A percentile compares a stretch with the other conserved stretches of the same genome.
Conservation (phyloP, 306 rosid species). For the Fragaria iinumae region DNA sequence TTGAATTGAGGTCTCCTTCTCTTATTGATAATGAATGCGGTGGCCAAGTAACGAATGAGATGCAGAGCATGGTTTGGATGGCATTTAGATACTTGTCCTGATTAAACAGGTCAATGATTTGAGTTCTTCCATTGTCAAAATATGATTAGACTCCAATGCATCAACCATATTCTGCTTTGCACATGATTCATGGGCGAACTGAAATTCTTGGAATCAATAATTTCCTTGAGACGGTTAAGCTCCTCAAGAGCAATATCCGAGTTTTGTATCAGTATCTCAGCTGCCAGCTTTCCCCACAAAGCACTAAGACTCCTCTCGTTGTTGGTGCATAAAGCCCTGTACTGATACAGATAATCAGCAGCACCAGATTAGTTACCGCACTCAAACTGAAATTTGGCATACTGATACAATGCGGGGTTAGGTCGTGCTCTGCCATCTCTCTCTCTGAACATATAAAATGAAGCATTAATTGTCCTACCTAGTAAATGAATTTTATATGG, state of each 20-base stretch:
- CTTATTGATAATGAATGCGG: too few relatives aligned
- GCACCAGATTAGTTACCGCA: slow-evolving; percentile 99
- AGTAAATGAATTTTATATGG: too few relatives aligned
- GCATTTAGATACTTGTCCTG: too few relatives aligned
- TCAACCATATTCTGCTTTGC: too few relatives aligned
- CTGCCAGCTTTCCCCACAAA: slow-evolving; percentile 96
- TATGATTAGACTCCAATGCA: too few relatives aligned
- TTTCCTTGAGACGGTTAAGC: slow-evolving; percentile 90
- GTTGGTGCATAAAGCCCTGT: slow-evolving; percentile 85
- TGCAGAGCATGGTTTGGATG: too few relatives aligned
- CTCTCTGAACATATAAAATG: background rate
- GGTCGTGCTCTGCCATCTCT: too few relatives aligned
- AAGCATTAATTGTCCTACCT: too few relatives aligned
- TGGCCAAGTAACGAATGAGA: too few relatives aligned
- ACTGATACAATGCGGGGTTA: slow-evolving; percentile 56
- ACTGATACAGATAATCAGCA: slow-evolving; percentile 94
- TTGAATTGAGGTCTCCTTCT: too few relatives aligned
- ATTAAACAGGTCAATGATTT: too few relatives aligned
- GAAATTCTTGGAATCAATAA: slow-evolving; percentile 85
- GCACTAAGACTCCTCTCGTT: slow-evolving; percentile 93
- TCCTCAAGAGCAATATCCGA: slow-evolving; percentile 97
- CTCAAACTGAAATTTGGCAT: slow-evolving; percentile 94
- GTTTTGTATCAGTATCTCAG: slow-evolving; percentile 95
- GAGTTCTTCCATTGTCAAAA: too few relatives aligned
- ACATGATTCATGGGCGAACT: slow-evolving; percentile 84